Base-by-base conservation (phyloP, 1,284 basidiomycete species). In the Porodaedalea pini region DNA sequence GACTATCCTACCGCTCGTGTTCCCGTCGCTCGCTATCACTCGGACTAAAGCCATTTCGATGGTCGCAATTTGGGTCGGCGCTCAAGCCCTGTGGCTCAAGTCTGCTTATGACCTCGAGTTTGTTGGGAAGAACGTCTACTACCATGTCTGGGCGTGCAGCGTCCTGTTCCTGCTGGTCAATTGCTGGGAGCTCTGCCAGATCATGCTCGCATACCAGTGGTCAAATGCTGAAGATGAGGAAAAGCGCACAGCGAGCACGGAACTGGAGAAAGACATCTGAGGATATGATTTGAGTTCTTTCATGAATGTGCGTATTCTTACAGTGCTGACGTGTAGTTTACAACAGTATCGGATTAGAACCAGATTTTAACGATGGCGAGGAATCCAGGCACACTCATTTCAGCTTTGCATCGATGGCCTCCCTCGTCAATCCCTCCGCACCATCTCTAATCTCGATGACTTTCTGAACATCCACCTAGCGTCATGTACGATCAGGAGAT, bases 61-160 rank as follows among this genome's bases (percentile, higher is more conserved):
- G 51, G 58, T 83, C 0, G 72, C 63, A 0, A 74, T 85, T 0
- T 99, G 97, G 97, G 75, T 86, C 0, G 82, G 77, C 0, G 83
- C 82, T 2, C 95, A 94, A 73, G 92, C 79, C 0, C 56, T 93
- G 7, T 98, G 95, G 94, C 80, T 98, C 1, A 77, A 78, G 8
- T 85, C 88, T 62, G 94, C 92, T 0, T 98, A 93, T 71, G 80
- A 80, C 55, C 79, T 98, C n/a, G 94, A 98, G 70, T 93, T 97
- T 67, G 69, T 90, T 19, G 93, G 88, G 0, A 69, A 83, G 61
- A 73, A 84, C 44, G 88, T 90, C 8, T 93, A 88, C 69, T 74
- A 83, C 29, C 70, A 73, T 11, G 73, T 98, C 8, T 98, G 94
- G 94, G 60, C 79, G 2, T 78, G 89, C 47, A 82, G 93, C n/a